phyloP scores from a whole-genome alignment of 345 rosid species.

The Citrus maxima region DNA sequence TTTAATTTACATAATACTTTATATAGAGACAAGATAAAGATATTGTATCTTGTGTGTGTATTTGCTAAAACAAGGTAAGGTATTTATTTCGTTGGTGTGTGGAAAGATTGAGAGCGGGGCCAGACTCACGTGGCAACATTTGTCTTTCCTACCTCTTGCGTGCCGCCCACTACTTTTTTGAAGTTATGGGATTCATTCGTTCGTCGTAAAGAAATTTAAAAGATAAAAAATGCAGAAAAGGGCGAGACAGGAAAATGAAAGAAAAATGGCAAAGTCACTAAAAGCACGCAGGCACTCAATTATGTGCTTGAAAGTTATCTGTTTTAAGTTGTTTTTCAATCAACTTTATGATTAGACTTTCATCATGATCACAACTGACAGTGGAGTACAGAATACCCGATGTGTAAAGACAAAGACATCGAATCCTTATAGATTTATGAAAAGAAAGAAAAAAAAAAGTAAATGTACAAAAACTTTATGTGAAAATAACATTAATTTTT shows the following conservation, averaged over 20 bases:
- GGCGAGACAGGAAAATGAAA: neutral
- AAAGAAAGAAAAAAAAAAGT: too few relatives aligned
- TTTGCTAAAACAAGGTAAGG: too few relatives aligned
- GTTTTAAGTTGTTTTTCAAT: neutral
- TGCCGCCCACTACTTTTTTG: conserved; percentile 12
- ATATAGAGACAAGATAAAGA: neutral
- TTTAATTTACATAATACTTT: too few relatives aligned
- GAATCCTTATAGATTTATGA: too few relatives aligned
- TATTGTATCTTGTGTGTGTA: too few relatives aligned
- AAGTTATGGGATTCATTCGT: neutral
- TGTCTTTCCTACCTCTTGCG: neutral
- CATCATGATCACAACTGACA: neutral
- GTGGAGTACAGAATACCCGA: neutral
- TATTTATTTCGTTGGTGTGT: neutral
- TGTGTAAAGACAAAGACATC: neutral
- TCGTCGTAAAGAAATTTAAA: too few relatives aligned
- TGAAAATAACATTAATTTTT: too few relatives aligned
- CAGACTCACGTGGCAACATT: neutral
- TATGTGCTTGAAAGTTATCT: neutral
- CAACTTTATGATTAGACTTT: neutral
- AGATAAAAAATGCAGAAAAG: neutral
- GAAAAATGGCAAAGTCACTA: neutral
- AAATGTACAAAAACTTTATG: too few relatives aligned
- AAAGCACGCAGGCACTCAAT: neutral
- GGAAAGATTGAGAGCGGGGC: neutral